Base-by-base conservation (phyloP, 2,329 filamentous ascomycete species). In the Incumbomyces delicatus region DNA sequence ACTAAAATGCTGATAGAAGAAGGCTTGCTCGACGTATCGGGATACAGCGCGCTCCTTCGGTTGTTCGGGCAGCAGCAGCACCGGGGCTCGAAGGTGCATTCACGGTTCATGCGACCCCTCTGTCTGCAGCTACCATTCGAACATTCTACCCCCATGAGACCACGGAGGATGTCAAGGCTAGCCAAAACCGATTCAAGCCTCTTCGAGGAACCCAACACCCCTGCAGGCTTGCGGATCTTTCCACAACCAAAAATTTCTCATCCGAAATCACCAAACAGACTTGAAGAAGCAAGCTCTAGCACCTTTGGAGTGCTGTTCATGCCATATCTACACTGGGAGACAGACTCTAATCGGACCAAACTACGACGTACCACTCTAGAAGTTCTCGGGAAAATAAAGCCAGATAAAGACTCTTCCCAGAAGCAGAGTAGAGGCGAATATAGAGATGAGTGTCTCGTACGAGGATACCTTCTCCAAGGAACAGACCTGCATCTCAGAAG, bases 271-370 rank as follows among this genome's bases (percentile, higher is more conserved):
- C 37, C 6, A 29, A 13, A 11, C 17, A 41, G n/a, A 32, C 20
- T 17, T 17, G 46, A 41, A 20, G 13, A 16, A 18, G 40, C 39
- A 43, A 47, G 31, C 43, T 47, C 13, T 39, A 49, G 18, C 44
- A 44, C 18, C 5, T 45, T 50, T 18, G 43, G 49, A 18, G 47
- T 52, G 7, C 27, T 63, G 5, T 74, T 79, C 63, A 80, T 82
- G 76, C 79, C 79, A 0, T 83, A 80, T 54, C 62, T 83, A 2
- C 78, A 82, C 57, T 82, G 80, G 42, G 79, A 83, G 56, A 79
- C 77, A 0, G 70, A 79, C 39, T 65, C 71, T 40, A 64, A 70
- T 13, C 67, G 76, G 8, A 64, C 66, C 43, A 70, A 72, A 53
- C 80, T 83, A 5, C 22, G 22, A 27, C 22, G 78, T 74, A 75